These are phyloP conservation scores for Cladosporium cucumerinum DNA, from an alignment of 2,329 filamentous ascomycete species.

Conservation along the genomic window DNA sequence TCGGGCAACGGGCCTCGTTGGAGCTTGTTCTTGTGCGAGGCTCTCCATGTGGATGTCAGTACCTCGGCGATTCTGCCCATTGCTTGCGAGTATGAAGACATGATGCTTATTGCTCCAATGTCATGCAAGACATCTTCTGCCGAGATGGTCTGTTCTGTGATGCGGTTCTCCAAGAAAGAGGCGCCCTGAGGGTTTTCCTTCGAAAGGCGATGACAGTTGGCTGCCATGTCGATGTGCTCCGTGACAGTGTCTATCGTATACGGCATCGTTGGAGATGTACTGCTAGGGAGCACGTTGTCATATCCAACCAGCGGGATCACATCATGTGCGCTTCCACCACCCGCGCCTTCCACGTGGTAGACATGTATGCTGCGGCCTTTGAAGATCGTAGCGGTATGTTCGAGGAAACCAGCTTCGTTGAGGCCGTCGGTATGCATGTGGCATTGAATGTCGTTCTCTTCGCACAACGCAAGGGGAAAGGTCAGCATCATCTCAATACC, in stretches of 20 bases:
- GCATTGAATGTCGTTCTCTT: constrained; percentile 84
- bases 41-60: constrained; percentile 86
- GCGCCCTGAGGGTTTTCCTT: constrained; percentile 90
- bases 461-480: constrained; percentile 57
- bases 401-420: constrained; percentile 91
- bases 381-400: constrained; percentile 79
- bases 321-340: constrained; percentile 86
- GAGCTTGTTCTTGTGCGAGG: constrained; percentile 88
- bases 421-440: constrained; percentile 92
- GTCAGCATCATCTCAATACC: neutral
- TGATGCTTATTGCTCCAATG: constrained; percentile 90
- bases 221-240: constrained; percentile 93
- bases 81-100: constrained; percentile 89
- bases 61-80: constrained; percentile 95
- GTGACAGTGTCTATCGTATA: constrained; percentile 88
- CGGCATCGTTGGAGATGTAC: constrained; percentile 84
- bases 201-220: constrained; percentile 90
- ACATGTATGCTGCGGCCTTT: constrained; percentile 84
- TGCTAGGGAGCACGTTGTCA: constrained; percentile 77
- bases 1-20: constrained; percentile 73
- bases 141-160: constrained; percentile 89
- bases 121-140: constrained; percentile 93
- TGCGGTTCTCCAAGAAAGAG: constrained; percentile 86
- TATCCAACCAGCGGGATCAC: constrained; percentile 89
- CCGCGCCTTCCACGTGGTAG: constrained; percentile 90